These are phyloP conservation scores for Coemansia sp. DNA, from an alignment of 192 early-diverging fungal genomes.

Conservation along the genomic window DNA sequence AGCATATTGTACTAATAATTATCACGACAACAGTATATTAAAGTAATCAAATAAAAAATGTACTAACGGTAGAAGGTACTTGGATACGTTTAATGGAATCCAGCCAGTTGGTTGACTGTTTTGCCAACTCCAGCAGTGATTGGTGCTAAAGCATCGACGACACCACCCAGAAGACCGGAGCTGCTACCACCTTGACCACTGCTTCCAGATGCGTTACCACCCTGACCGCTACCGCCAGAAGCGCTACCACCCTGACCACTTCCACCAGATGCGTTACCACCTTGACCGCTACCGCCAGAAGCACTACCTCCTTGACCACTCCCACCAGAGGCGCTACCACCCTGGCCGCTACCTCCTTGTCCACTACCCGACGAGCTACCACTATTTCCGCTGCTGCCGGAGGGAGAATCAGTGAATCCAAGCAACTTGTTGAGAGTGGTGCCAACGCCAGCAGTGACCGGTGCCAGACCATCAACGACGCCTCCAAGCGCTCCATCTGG, in stretches of 20 bases:
- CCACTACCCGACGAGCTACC: not conserved
- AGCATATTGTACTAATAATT: not conserved
- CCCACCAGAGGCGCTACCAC: not conserved
- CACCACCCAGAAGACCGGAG: slow-evolving; percentile 13
- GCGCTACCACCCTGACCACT: not conserved
- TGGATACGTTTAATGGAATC: not conserved
- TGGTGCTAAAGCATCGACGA: slow-evolving; percentile 20
- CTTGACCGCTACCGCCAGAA: not conserved
- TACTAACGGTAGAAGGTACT: not conserved
- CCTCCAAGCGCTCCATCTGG: slow-evolving; percentile 19
- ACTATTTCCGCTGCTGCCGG: not conserved
- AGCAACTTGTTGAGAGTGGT: slow-evolving; percentile 6
- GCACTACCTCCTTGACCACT: not conserved
- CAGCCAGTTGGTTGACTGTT: slow-evolving; percentile 8
- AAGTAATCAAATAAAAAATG: not conserved
- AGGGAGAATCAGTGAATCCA: slow-evolving; percentile 1
- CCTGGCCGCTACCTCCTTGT: not conserved
- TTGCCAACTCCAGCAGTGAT: slow-evolving; percentile 5
- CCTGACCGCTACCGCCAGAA: not conserved
- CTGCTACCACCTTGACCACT: not conserved
- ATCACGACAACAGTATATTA: not conserved
- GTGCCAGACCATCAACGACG: slow-evolving; percentile 21
- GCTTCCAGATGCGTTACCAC: not conserved
- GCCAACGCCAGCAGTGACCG: slow-evolving; percentile 17
- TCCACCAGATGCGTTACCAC: not conserved